Evolutionary conservation across 371 early-diverging fungal species (phyloP), one percentile per base, ranked within the genome.

Genomic region (Funneliformis caledonium): DNA sequence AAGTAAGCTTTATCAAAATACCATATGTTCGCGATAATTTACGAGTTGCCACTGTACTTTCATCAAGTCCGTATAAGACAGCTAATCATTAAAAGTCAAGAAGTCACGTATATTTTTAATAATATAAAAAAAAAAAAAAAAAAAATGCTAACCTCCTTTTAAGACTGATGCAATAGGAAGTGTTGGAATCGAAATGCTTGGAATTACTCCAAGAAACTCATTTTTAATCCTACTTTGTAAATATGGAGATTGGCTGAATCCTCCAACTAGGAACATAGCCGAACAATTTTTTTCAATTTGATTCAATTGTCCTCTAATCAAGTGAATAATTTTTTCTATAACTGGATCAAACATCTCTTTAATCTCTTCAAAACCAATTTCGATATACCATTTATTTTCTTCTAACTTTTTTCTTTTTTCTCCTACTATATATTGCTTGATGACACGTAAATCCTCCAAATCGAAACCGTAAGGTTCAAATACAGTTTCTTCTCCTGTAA

Each of bases 141-240:
- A 52, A 14, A 14, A 0, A 14, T 52, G 4, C 16, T 16, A 16
- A 52, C 52, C 85, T 61, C 86, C 86, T 43, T 84, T 81, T 22
- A 85, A 82, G 1, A 86, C 83, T 2, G 86, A 84, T 59, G 83
- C 37, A 37, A 84, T 85, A 4, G 84, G 85, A n/a, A 79, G 80
- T 16, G 81, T 78, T 6, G 85, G 85, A 50, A 83, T 81, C 0
- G 82, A 83, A 60, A 85, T 81, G 2, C n/a, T 72, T 50, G n/a
- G n/a, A 47, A 50, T 2, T 11, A 31, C 14, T 31, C 12, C 12
- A 4, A n/a, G 11, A 45, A 79, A 79, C 11, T 26, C 61, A 19
- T 70, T 7, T 70, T 70, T 79, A 14, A 79, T 61, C 43, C 80
- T 79, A 26, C 43, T 31, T 56, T 48, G 52, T 14, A 89, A 80